A percentile compares a stretch with the other conserved stretches of the same genome.
Evolutionary conservation across 2,329 filamentous ascomycete genomes (phyloP).

Genomic region (Leptographium radiaticola): DNA sequence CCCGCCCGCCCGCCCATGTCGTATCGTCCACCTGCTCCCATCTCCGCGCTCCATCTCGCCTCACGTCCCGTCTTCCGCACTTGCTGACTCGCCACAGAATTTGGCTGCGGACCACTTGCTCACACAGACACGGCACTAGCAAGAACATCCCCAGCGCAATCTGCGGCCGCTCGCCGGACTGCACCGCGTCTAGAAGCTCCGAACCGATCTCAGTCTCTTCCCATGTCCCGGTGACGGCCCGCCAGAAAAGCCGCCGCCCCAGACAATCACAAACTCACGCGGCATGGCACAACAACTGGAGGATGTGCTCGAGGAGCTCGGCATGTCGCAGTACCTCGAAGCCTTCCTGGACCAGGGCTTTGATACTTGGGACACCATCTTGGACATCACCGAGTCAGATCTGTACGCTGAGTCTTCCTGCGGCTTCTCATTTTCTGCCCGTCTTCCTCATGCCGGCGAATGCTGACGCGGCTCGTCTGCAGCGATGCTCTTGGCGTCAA

Average conservation of each 20-base stretch:
- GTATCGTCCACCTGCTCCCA: no score
- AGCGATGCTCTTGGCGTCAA: constrained; percentile 60
- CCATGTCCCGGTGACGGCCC: background rate
- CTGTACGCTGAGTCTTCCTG: constrained; percentile 42
- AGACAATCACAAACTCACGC: background rate
- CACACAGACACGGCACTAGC: no score
- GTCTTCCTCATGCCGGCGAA: background rate
- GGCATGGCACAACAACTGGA: constrained; percentile 51
- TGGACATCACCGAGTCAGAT: constrained; percentile 76
- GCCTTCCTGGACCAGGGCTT: constrained; percentile 67
- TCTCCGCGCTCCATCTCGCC: no score
- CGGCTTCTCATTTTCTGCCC: background rate
- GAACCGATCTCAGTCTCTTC: background rate
- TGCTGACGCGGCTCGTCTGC: constrained; percentile 1
- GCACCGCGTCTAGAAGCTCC: no score
- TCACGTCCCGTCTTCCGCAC: no score
- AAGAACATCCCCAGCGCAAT: background rate
- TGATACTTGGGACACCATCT: constrained; percentile 70
- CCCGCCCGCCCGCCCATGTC: background rate
- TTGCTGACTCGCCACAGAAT: no score
- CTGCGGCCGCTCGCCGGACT: background rate
- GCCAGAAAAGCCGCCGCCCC: background rate
- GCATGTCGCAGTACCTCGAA: constrained; percentile 64
- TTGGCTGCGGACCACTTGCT: background rate
- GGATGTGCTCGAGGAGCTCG: constrained; percentile 58